phyloP scores from a whole-genome alignment of 2,329 filamentous ascomycete species.

The Arthrobotrys megalospora region DNA sequence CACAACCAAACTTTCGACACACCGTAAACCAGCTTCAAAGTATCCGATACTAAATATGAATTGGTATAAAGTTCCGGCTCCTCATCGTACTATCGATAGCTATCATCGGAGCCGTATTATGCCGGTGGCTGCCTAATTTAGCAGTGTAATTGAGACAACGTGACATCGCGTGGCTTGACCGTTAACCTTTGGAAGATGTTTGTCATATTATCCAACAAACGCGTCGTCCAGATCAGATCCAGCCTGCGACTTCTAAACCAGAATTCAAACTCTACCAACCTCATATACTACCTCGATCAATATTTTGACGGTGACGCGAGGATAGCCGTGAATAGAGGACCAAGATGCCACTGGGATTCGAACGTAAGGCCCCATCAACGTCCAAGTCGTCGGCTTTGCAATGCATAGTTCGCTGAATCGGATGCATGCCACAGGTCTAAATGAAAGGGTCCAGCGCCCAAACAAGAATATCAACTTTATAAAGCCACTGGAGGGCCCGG shows the following conservation, averaged over 20 bases:
- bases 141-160: slow-evolving; percentile 2
- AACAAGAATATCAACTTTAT: slow-evolving; percentile 88
- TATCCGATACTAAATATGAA: too few relatives aligned
- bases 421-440: slow-evolving; percentile 70
- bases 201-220: slow-evolving; percentile 37
- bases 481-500: slow-evolving; percentile 79
- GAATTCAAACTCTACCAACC: too few relatives aligned
- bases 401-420: not conserved
- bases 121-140: slow-evolving; percentile 43
- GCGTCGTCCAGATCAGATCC: slow-evolving; percentile 24
- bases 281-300: too few relatives aligned
- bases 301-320: not conserved
- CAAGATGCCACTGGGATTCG: slow-evolving; percentile 63
- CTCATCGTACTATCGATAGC: not conserved
- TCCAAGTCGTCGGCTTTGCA: not conserved
- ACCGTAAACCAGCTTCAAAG: too few relatives aligned
- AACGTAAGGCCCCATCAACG: slow-evolving; percentile 52
- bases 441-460: slow-evolving; percentile 80
- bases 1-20: too few relatives aligned
- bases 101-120: slow-evolving; percentile 17
- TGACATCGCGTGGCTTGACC: slow-evolving; percentile 32
- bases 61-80: not conserved
- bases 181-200: slow-evolving; percentile 19
- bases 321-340: too few relatives aligned
- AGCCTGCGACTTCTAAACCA: too few relatives aligned